Evolutionary conservation across 257 asterid species (phyloP).

Genomic region (Solanum sparsipilum): DNA sequence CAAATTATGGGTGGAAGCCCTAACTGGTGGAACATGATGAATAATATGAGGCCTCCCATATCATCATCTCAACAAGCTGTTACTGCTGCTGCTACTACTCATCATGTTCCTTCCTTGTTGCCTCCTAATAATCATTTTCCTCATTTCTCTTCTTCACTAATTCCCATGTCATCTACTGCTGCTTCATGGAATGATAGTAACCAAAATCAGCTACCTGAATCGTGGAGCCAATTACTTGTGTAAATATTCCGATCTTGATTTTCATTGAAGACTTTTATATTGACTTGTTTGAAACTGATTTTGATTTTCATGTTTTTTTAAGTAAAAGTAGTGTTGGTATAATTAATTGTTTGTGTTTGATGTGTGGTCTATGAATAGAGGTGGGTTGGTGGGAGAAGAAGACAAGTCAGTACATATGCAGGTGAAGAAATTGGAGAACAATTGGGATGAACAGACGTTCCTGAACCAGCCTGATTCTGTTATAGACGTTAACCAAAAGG

Average conservation of each 20-base stretch:
- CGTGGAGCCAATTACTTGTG: constrained; percentile 71
- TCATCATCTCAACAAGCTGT: not conserved
- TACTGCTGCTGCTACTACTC: not conserved
- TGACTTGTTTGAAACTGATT: not conserved
- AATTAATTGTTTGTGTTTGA: not conserved
- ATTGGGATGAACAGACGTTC: constrained; percentile 35
- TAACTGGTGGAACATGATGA: constrained; percentile 42
- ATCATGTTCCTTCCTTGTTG: not conserved
- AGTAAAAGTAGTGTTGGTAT: not conserved
- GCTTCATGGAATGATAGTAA: constrained; percentile 32
- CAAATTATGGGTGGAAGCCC: constrained; percentile 54
- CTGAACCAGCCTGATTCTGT: constrained; percentile 15
- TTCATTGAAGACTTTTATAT: not conserved
- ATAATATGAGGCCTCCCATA: constrained; percentile 27
- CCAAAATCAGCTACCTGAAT: constrained; percentile 43
- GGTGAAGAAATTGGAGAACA: constrained; percentile 30
- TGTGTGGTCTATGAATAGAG: constrained; percentile 12
- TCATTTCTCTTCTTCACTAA: constrained; percentile 5
- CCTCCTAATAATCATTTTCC: constrained; percentile 22
- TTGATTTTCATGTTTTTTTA: not conserved
- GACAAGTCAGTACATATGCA: constrained; percentile 23
- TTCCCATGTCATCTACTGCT: constrained; percentile 6
- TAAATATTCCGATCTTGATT: constrained; percentile 10
- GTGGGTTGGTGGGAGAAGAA: constrained; percentile 56
- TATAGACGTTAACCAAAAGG: constrained; percentile 20